Base-by-base conservation (phyloP, 108 stramenopile species). In the Nitzschia sp. region DNA sequence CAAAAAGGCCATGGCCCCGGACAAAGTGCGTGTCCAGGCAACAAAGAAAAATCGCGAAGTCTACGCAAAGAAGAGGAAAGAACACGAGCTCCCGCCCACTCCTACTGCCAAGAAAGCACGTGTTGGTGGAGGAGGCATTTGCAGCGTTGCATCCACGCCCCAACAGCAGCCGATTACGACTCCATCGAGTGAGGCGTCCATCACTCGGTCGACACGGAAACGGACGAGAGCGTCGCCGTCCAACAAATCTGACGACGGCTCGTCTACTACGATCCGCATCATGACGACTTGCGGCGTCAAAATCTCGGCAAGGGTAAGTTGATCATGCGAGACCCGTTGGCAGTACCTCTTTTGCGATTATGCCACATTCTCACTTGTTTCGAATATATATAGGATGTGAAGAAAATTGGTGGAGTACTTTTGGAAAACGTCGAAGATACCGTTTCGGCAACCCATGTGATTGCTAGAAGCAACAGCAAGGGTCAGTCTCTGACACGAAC, bases 361-460 rank as follows among this genome's bases (percentile, higher is more conserved):
- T 11, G 38, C 13, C 38, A 11, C 38, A 41, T 11, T 41, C n/a
- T 6, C 38, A 13, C 38, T 11, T 41, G 38, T 11, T 41, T 6
- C 38, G 11, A 11, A 13, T 6, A 13, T 16, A 5, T 38, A 31
- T 19, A 82, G 77, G 77, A 80, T 72, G 69, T 85, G 21, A 52
- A 82, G 5, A 33, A 67, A 46, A 82, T 85, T 29, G 85, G 85
- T 27, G 85, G 81, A 3, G 55, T 66, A 32, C 34, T 85, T 8
- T 45, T 84, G 13, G 85, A 83, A 35, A 69, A 69, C 9, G 53
- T 84, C 31, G 78, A 81, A 32, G 63, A 86, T 59, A 80, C 85
- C 28, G 31, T 50, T 1, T 68, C 55, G 19, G 82, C 80, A n/a
- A 84, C 80, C 22, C 80, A 86, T 71, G 66, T 81, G 4, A 84